Conservation (phyloP, 495 filamentous ascomycete genomes). For the Neurospora sp. region DNA sequence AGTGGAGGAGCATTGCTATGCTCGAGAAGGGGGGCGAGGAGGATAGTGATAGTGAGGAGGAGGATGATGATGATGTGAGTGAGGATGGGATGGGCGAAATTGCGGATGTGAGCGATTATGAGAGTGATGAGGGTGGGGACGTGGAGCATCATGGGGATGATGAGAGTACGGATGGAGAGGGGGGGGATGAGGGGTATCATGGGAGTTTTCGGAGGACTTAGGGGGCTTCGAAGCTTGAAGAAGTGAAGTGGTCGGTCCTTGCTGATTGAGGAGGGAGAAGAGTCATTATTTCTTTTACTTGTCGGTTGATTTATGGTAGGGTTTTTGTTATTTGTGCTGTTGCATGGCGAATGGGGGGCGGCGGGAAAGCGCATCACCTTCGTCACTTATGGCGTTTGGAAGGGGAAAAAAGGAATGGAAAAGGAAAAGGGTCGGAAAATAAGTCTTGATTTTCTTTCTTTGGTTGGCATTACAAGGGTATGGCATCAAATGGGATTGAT, state of each 20-base stretch:
- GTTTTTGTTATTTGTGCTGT: neutral
- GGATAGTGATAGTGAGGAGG: constrained; percentile 38
- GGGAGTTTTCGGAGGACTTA: neutral
- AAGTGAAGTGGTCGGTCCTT: neutral
- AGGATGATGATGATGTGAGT: constrained; percentile 34
- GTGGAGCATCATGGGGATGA: constrained; percentile 20
- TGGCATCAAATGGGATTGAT: neutral
- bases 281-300: neutral
- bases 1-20: constrained; percentile 72
- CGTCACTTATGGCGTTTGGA: neutral
- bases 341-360: neutral
- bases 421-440: neutral
- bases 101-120: constrained; percentile 33
- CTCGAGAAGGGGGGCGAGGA: constrained; percentile 41
- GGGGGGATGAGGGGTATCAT: neutral
- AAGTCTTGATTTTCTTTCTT: neutral
- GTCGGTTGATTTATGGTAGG: neutral
- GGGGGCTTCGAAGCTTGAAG: neutral
- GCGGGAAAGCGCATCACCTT: neutral
- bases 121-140: constrained; percentile 40
- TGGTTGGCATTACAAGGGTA: neutral
- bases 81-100: constrained; percentile 23
- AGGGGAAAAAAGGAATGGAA: neutral
- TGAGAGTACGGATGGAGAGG: neutral
- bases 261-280: neutral